Conservation (phyloP, 2,329 filamentous ascomycete species). For the Monilinia vaccinii-corymbosi region DNA sequence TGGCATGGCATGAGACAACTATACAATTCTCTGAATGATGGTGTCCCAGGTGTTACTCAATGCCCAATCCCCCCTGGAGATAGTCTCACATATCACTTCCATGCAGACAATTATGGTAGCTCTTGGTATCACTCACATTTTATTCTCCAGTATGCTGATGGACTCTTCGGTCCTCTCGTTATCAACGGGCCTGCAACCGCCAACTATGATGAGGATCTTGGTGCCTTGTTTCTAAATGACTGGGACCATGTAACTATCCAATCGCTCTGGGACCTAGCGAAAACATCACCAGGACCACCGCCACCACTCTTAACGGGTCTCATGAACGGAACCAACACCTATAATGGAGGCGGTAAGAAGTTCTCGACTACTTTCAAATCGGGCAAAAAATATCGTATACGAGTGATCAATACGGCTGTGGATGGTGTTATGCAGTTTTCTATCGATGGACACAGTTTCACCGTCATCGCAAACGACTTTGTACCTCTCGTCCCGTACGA, state of each 20-base stretch:
- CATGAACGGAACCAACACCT: constrained; percentile 35
- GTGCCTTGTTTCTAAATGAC: constrained; percentile 8
- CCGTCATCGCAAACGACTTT: constrained; percentile 47
- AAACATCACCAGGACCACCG: neutral
- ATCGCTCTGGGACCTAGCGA: constrained; percentile 26
- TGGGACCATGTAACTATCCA: constrained; percentile 30
- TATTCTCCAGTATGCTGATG: constrained; percentile 36
- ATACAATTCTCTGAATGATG: constrained; percentile 31
- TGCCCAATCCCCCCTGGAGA: constrained; percentile 38
- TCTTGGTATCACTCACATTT: constrained; percentile 47
- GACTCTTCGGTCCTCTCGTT: constrained; percentile 38
- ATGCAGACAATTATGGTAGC: constrained; percentile 26
- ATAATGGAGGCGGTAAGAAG: constrained; percentile 10
- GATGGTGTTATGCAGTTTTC: constrained; percentile 35
- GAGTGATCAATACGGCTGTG: constrained; percentile 37
- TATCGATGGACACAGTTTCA: constrained; percentile 46
- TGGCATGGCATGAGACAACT: constrained; percentile 42
- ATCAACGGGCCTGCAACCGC: constrained; percentile 26
- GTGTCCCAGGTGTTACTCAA: constrained; percentile 36
- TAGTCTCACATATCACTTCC: constrained; percentile 29
- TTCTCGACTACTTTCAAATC: neutral
- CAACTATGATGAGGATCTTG: constrained; percentile 13
- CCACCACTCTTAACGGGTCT: constrained; percentile 35
- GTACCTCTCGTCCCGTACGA: constrained; percentile 46
- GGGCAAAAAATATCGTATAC: constrained; percentile 34